Percentiles rank a stretch among this genome's conserved stretches.
Conservation (phyloP, 768 basidiomycete species). For the Collybia mongolica region DNA sequence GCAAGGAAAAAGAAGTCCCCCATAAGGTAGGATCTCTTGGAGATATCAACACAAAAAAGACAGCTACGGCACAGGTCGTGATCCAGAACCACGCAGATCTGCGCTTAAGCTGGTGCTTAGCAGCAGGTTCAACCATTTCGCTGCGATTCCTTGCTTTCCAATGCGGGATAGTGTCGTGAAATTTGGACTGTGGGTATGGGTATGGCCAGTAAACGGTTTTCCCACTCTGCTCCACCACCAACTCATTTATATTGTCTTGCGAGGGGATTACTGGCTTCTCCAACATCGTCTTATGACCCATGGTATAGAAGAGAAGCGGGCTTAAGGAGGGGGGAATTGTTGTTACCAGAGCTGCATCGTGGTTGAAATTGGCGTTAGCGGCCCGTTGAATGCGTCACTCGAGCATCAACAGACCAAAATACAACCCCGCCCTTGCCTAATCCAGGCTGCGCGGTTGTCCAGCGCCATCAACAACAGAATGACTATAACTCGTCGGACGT, state of each 20-base stretch:
- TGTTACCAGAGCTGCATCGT: not conserved
- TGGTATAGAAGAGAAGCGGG: constrained; percentile 8
- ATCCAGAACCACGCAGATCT: constrained; percentile 26
- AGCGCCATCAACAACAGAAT: too few species aligned
- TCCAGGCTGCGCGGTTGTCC: too few species aligned
- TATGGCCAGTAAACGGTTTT: not conserved
- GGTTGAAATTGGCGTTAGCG: too few species aligned
- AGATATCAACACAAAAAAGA: constrained; percentile 22
- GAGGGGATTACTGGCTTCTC: not conserved
- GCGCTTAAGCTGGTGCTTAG: constrained; percentile 12
- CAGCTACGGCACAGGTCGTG: constrained; percentile 21
- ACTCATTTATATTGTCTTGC: not conserved
- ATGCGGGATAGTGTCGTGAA: not conserved
- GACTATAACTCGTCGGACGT: too few species aligned
- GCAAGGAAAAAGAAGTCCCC: constrained; percentile 9
- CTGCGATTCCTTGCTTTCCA: not conserved
- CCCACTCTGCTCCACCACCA: not conserved
- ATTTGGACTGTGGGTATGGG: not conserved
- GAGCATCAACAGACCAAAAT: too few species aligned
- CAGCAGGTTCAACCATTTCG: not conserved
- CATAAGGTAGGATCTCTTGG: constrained; percentile 10
- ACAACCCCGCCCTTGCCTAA: too few species aligned
- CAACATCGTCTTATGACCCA: constrained; percentile 11
- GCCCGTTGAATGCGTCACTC: too few species aligned
- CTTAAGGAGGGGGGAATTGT: not conserved